Conservation (phyloP, 129 eudicot species). For the Lonicera japonica region DNA sequence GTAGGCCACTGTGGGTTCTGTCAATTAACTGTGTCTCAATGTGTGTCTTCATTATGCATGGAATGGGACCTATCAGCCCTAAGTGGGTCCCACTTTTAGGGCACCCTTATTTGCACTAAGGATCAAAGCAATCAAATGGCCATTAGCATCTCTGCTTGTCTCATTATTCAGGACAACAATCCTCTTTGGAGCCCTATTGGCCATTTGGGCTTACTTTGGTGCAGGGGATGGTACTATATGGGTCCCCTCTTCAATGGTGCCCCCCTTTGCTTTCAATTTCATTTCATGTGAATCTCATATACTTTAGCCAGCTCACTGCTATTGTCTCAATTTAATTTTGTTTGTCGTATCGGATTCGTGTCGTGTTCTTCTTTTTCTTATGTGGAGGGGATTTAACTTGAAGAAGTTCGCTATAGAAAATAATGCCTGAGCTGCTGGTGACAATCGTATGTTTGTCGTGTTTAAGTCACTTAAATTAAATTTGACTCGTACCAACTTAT, state of each 20-base stretch:
- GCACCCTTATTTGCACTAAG: conserved; percentile 1
- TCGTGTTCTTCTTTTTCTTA: no score
- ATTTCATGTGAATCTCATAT: background rate
- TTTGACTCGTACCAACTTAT: no score
- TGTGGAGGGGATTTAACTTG: no score
- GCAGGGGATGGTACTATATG: conserved; percentile 18
- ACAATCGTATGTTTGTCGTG: no score
- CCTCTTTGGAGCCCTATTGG: conserved; percentile 24
- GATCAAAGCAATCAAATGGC: conserved; percentile 28
- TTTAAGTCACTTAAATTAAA: no score
- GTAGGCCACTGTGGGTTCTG: conserved; percentile 4
- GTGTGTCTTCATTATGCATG: conserved; percentile 33
- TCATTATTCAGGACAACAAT: conserved; percentile 27
- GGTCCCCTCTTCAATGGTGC: conserved; percentile 26
- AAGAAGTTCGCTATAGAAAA: no score
- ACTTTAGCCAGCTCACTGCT: no score
- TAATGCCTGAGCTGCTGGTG: no score
- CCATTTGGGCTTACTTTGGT: conserved; percentile 23
- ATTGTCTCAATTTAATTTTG: no score
- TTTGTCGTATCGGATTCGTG: no score
- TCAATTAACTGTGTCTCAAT: conserved; percentile 18
- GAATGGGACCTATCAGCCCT: conserved; percentile 32
- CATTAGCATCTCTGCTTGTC: conserved; percentile 29
- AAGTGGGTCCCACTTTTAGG: conserved; percentile 18
- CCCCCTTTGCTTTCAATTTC: no score